Conservation (phyloP, 768 basidiomycete genomes). For the Melanogaster broomeanus region DNA sequence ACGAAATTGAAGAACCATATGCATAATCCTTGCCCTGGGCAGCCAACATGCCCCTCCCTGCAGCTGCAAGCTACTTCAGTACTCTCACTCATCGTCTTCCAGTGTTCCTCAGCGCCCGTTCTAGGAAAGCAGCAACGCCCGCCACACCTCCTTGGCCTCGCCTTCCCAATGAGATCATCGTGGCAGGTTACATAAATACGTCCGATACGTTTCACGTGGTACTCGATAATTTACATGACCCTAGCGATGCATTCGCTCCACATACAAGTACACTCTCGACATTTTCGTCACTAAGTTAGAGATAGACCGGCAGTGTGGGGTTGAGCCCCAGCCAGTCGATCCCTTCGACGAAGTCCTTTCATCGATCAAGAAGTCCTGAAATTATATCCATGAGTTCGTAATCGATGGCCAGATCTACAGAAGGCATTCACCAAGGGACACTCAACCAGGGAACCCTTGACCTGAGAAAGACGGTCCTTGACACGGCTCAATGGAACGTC, state of each 20-base stretch:
- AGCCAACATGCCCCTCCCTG: neutral
- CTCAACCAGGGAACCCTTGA: constrained; percentile 75
- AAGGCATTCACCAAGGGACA: constrained; percentile 59
- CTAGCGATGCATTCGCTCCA: neutral
- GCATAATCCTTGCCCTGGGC: no score
- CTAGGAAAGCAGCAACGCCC: neutral
- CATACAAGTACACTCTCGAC: constrained; percentile 4
- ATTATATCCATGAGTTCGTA: constrained; percentile 7
- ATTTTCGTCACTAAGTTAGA: constrained; percentile 37
- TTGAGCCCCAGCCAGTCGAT: constrained; percentile 74
- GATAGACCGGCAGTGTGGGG: constrained; percentile 79
- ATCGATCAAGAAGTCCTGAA: constrained; percentile 83
- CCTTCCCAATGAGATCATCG: neutral
- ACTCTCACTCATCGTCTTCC: neutral
- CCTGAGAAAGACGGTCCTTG: constrained; percentile 71
- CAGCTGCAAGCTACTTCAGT: neutral
- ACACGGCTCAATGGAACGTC: constrained; percentile 65
- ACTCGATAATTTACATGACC: neutral
- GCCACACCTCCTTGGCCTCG: no score
- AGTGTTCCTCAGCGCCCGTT: neutral
- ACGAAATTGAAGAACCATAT: no score
- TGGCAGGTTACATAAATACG: neutral
- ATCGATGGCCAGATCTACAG: neutral
- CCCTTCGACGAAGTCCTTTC: constrained; percentile 70
- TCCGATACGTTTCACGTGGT: constrained; percentile 1